Percentiles rank a stretch among this genome's conserved stretches.
These are phyloP conservation scores for Teratosphaeria nubilosa DNA, from an alignment of 2,329 filamentous ascomycete genomes.

Conservation along the genomic window DNA sequence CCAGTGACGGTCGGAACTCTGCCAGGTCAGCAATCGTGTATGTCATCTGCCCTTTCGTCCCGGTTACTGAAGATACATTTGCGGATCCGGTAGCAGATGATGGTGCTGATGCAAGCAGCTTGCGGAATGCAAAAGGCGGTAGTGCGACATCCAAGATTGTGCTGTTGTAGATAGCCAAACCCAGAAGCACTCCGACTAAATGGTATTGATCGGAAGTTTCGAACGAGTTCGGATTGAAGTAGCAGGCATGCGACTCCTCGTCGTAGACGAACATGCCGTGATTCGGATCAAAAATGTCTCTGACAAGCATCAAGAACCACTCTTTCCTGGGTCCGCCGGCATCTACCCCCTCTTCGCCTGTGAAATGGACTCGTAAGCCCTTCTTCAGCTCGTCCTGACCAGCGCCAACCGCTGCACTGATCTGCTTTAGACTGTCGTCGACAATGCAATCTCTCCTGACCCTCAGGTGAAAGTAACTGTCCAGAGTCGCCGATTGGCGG, in stretches of 20 bases:
- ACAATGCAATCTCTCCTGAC: constrained; percentile 78
- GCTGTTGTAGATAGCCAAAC: constrained; percentile 88
- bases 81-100: constrained; percentile 46
- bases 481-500: constrained; percentile 55
- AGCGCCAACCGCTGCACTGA: constrained; percentile 74
- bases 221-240: constrained; percentile 84
- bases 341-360: constrained; percentile 83
- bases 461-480: constrained; percentile 60
- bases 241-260: constrained; percentile 81
- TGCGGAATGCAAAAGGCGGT: constrained; percentile 81
- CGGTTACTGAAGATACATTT: constrained; percentile 27
- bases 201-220: constrained; percentile 90
- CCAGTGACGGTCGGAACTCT: constrained; percentile 68
- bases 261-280: constrained; percentile 91
- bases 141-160: constrained; percentile 83
- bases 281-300: constrained; percentile 84
- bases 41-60: constrained; percentile 43
- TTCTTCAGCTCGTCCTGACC: constrained; percentile 84
- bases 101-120: constrained; percentile 71
- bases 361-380: constrained; percentile 72
- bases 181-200: constrained; percentile 76
- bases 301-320: constrained; percentile 81
- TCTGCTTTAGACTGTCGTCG: constrained; percentile 74
- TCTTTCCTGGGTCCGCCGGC: constrained; percentile 84
- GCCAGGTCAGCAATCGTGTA: constrained; percentile 74